These are phyloP conservation scores for Vitis hybrid DNA, from an alignment of 177 flowering plant genomes.

Conservation along the genomic window DNA sequence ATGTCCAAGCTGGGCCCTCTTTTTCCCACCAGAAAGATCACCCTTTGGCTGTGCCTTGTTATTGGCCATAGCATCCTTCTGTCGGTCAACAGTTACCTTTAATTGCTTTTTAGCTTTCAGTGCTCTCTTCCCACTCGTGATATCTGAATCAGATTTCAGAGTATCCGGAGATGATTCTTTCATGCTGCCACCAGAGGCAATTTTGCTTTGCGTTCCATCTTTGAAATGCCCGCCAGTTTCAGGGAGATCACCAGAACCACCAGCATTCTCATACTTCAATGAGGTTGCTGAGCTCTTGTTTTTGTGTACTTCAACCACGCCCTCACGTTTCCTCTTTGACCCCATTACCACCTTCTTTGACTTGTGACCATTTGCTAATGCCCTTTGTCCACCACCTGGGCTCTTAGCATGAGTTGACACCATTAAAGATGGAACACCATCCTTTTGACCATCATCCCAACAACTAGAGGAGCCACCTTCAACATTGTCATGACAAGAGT, in stretches of 20 bases:
- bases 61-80: slow-evolving; percentile 19
- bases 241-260: slow-evolving; percentile 10
- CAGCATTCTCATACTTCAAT: slow-evolving; percentile 17
- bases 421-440: slow-evolving; percentile 16
- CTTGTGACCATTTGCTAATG: slow-evolving; percentile 37
- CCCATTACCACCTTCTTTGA: slow-evolving; percentile 24
- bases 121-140: slow-evolving; percentile 19
- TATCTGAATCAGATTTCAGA: slow-evolving; percentile 28
- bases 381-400: slow-evolving; percentile 22
- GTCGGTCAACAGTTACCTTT: slow-evolving; percentile 19
- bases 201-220: slow-evolving; percentile 28
- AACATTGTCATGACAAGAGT: slow-evolving; percentile 9
- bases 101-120: slow-evolving; percentile 29
- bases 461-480: slow-evolving; percentile 18
- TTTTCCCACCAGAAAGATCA: slow-evolving; percentile 29
- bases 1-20: slow-evolving; percentile 25
- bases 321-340: slow-evolving; percentile 32
- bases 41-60: slow-evolving; percentile 23
- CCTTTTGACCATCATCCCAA: slow-evolving; percentile 13
- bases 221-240: slow-evolving; percentile 26
- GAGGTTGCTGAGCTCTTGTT: slow-evolving; percentile 12
- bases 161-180: slow-evolving; percentile 24
- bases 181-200: slow-evolving; percentile 18
- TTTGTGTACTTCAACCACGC: slow-evolving; percentile 19
- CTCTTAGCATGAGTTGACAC: slow-evolving; percentile 17